Base-by-base conservation (phyloP, 148 eudicot genomes). In the Tetragonia tetragonoides region DNA sequence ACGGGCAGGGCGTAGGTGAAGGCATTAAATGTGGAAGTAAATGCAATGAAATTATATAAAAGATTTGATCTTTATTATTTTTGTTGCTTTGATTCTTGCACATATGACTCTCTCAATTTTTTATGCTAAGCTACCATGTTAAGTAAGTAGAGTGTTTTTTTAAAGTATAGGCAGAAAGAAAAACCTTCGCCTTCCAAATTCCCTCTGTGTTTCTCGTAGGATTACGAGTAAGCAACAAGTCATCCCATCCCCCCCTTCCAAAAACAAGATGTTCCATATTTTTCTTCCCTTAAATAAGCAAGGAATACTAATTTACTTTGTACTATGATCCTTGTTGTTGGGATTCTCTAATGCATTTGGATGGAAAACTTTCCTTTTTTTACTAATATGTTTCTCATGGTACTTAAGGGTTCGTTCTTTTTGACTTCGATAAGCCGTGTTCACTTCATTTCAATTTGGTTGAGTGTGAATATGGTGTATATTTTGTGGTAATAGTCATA, bases 1-100 rank as follows among this genome's bases (percentile, higher is more conserved):
- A 74, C 81, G 78, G 84, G 88, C 84, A 82, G 82, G 44, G 90
- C 80, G 89, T 87, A 88, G 97, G 88, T 92, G 93, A 82, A 85
- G 72, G 85, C 90, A 92, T 78, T 92, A 78, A 92, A 90, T 92
- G 91, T 75, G 83, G 44, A 47, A 84, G 80, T 90, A 77, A 92
- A 85, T 92, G 90, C 93, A 84, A 77, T 28, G 34, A 28, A 28
- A 28, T 28, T 28, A 28, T 28, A 28, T 28, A 76, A 34, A 80
- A 34, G 40, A 81, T 41, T 28, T 6, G 5, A 21, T 5, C 37
- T 18, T 59, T 68, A 28, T 72, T 46, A 28, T 72, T 46, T 66
- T 51, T 63, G 23, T 57, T 64, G 53, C 49, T 54, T 28, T 47
- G 84, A 87, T 88, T 87, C 77, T 80, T 86, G 88, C 86, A 88